Conservation (phyloP, 1,139 yeast genomes). For the Kurtzmaniella quercitrusa region DNA sequence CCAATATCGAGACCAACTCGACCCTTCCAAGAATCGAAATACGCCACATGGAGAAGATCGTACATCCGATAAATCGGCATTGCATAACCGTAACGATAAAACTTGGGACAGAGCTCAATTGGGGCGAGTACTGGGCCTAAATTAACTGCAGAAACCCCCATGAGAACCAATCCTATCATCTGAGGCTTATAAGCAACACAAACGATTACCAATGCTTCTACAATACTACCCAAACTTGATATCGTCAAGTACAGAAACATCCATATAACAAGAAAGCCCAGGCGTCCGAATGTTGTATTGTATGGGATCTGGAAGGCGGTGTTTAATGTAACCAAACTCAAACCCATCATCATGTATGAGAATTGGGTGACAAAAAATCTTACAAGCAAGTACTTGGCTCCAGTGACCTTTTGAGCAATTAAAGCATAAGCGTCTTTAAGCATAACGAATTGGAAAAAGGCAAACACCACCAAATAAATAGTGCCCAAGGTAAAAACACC, state of each 20-base stretch:
- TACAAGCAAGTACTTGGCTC: slow-evolving; percentile 34
- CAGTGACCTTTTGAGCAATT: slow-evolving; percentile 27
- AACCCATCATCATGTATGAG: slow-evolving; percentile 37
- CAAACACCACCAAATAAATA: slow-evolving; percentile 27
- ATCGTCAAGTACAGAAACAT: slow-evolving; percentile 38
- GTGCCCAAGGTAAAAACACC: slow-evolving; percentile 32
- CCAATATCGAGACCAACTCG: slow-evolving; percentile 45
- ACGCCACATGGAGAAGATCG: slow-evolving; percentile 42
- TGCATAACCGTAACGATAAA: slow-evolving; percentile 49
- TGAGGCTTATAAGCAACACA: slow-evolving; percentile 38
- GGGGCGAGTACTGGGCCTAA: slow-evolving; percentile 48
- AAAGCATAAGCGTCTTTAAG: slow-evolving; percentile 22
- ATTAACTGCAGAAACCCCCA: slow-evolving; percentile 40
- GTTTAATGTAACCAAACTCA: slow-evolving; percentile 38
- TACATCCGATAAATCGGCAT: slow-evolving; percentile 48
- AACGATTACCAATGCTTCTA: slow-evolving; percentile 39
- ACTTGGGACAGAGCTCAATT: slow-evolving; percentile 38
- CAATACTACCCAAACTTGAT: slow-evolving; percentile 49
- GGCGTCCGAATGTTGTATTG: slow-evolving; percentile 32
- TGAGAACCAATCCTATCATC: slow-evolving; percentile 44
- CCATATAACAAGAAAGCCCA: slow-evolving; percentile 52
- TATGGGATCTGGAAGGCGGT: slow-evolving; percentile 40
- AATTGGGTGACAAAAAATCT: slow-evolving; percentile 39
- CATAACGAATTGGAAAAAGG: slow-evolving; percentile 30
- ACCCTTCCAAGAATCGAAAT: slow-evolving; percentile 43